phyloP scores from a whole-genome alignment of 2,329 filamentous ascomycete genomes.

The Cladosporium sp. region DNA sequence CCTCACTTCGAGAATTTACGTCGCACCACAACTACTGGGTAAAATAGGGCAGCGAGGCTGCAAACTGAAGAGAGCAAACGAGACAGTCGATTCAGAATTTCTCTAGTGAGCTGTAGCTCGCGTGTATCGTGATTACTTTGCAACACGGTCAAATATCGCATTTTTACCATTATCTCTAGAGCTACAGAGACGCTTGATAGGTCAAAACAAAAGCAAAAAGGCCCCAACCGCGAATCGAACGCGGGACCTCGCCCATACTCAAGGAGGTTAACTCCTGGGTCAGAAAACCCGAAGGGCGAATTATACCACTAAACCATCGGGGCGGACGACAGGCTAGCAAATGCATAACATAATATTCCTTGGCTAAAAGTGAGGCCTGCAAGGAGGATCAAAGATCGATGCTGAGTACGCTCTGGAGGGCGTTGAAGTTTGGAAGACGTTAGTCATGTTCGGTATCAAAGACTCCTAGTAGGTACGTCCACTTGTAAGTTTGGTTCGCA shows the following conservation, averaged over 20 bases:
- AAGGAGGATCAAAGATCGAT: too few species aligned
- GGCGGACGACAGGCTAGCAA: not conserved
- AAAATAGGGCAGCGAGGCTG: too few species aligned
- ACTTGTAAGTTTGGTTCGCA: too few species aligned
- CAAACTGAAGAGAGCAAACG: too few species aligned
- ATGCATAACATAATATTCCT: too few species aligned
- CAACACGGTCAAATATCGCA: not conserved
- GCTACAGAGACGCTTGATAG: not conserved
- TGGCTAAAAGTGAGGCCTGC: too few species aligned
- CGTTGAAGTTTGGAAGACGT: too few species aligned
- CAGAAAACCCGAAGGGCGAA: conserved; percentile 16
- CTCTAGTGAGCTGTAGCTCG: not conserved
- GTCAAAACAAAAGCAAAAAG: not conserved
- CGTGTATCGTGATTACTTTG: not conserved
- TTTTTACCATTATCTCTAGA: not conserved
- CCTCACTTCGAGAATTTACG: too few species aligned
- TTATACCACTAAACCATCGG: conserved; percentile 20
- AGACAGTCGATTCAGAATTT: not conserved
- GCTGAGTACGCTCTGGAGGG: too few species aligned
- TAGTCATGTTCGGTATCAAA: too few species aligned
- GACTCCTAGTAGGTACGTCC: too few species aligned
- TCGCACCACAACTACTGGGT: too few species aligned
- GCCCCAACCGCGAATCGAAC: conserved; percentile 18
- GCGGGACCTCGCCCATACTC: conserved; percentile 16
- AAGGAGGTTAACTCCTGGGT: not conserved